These are phyloP conservation scores for Ophiostoma himal-ulmi DNA, from an alignment of 2,329 filamentous ascomycete genomes.

Conservation along the genomic window DNA sequence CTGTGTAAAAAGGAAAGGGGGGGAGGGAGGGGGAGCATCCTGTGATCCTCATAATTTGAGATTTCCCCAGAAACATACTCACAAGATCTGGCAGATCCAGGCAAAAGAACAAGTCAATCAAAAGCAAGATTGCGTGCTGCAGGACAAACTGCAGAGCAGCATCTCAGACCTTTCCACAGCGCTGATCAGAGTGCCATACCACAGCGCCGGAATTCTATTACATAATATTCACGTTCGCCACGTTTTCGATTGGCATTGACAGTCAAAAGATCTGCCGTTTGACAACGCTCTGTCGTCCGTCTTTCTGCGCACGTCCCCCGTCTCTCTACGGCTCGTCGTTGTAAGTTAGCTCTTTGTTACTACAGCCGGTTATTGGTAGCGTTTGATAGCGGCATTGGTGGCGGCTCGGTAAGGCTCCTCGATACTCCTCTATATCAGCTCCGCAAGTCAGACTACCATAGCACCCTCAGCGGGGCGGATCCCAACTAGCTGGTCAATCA, in stretches of 20 bases:
- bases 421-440: not conserved
- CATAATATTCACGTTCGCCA: not conserved
- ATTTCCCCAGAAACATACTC: not conserved
- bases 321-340: not conserved
- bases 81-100: not conserved
- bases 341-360: not conserved
- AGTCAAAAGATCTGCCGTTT: not conserved
- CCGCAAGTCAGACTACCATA: not conserved
- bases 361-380: not conserved
- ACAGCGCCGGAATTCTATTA: not conserved
- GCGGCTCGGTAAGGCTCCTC: not conserved
- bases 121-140: not conserved
- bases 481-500: not conserved
- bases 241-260: not conserved
- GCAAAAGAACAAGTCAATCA: not conserved
- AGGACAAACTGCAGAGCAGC: not conserved
- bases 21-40: not conserved
- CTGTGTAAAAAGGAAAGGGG: not conserved
- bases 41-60: not conserved
- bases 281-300: not conserved
- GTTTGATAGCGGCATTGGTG: not conserved
- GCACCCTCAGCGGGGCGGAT: not conserved
- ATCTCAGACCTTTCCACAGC: not conserved
- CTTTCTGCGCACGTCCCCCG: not conserved
- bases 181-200: slow-evolving; percentile 3